A percentile compares a stretch with the other conserved stretches of the same genome.
These are phyloP conservation scores for Lyophyllum shimeji DNA, from an alignment of 768 basidiomycete genomes.

Conservation along the genomic window DNA sequence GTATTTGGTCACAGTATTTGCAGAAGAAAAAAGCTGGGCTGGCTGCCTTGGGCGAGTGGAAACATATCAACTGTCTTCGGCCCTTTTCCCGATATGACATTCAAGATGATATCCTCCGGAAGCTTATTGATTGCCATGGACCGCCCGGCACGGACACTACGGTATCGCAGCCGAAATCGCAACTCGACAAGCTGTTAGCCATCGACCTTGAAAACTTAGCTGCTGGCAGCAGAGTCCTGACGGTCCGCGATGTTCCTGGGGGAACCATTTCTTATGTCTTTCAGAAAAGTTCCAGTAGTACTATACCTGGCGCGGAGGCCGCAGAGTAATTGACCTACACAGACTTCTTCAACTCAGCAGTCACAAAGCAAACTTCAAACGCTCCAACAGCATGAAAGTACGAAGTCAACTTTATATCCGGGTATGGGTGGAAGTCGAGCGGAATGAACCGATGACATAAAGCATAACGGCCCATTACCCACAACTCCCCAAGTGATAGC, in stretches of 20 bases:
- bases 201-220: constrained; percentile 48
- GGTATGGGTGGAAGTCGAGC: constrained; percentile 15
- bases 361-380: background rate
- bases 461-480: background rate
- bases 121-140: constrained; percentile 32
- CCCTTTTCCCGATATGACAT: constrained; percentile 45
- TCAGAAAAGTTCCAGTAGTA: constrained; percentile 47
- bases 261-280: constrained; percentile 80
- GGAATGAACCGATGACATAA: background rate
- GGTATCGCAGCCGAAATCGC: constrained; percentile 4
- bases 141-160: constrained; percentile 4
- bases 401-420: constrained; percentile 5
- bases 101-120: constrained; percentile 65
- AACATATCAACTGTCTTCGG: constrained; percentile 74
- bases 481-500: background rate
- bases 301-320: constrained; percentile 11
- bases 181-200: constrained; percentile 29
- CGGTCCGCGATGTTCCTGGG: constrained; percentile 47
- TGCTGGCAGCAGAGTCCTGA: constrained; percentile 30
- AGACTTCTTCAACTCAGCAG: background rate
- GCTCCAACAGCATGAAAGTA: constrained; percentile 5
- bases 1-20: constrained; percentile 45
- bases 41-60: constrained; percentile 79
- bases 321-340: background rate
- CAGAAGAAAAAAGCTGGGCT: constrained; percentile 69